A percentile compares a stretch with the other conserved stretches of the same genome.
phyloP scores from a whole-genome alignment of 2,329 filamentous ascomycete species.

The Exophiala sp. region DNA sequence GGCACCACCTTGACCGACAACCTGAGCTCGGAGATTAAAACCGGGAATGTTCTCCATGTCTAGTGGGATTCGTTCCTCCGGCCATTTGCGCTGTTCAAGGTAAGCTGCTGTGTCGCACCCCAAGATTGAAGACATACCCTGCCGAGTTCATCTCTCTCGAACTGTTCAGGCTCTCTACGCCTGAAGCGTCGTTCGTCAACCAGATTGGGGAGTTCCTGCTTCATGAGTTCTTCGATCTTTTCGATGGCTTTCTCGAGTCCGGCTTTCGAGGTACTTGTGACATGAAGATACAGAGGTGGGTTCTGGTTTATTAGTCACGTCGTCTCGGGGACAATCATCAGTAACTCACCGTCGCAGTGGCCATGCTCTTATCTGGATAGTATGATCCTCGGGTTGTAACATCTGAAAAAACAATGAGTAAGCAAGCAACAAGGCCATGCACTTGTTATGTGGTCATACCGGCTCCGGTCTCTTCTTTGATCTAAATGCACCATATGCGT shows the following conservation, averaged over 20 bases:
- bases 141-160: conserved; percentile 86
- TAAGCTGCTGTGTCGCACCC: conserved; percentile 28
- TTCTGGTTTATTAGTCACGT: conserved; percentile 53
- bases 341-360: conserved; percentile 75
- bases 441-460: conserved; percentile 69
- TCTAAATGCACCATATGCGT: conserved; percentile 87
- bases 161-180: conserved; percentile 68
- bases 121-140: conserved; percentile 53
- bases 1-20: conserved; percentile 86
- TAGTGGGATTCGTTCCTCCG: conserved; percentile 89
- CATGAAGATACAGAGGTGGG: conserved; percentile 87
- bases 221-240: conserved; percentile 91
- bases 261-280: conserved; percentile 85
- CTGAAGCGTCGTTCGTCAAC: conserved; percentile 92
- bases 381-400: conserved; percentile 96
- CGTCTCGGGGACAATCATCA: not conserved
- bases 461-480: conserved; percentile 99
- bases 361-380: conserved; percentile 96
- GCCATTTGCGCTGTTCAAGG: conserved; percentile 80
- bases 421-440: conserved; percentile 45
- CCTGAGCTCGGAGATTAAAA: conserved; percentile 92
- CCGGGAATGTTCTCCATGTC: conserved; percentile 83
- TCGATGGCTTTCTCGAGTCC: conserved; percentile 83
- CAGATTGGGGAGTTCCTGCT: conserved; percentile 89
- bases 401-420: conserved; percentile 74